phyloP scores from a whole-genome alignment of 2,329 filamentous ascomycete species.

The Fusarium marasasianum region DNA sequence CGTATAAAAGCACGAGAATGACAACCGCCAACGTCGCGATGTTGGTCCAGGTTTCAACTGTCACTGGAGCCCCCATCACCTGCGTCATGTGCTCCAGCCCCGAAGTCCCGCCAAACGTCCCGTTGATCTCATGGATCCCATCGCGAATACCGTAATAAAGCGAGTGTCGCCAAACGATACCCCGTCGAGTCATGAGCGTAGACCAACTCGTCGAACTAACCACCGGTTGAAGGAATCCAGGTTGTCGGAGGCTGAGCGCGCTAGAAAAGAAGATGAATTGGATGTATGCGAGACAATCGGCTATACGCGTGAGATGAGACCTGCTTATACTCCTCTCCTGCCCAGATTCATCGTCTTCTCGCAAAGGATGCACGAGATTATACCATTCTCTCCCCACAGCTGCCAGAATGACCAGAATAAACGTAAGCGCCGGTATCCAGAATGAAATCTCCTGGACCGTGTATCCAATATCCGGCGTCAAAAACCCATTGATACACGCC shows the following conservation, averaged over 20 bases:
- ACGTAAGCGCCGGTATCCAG: conserved; percentile 22
- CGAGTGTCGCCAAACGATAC: conserved; percentile 36
- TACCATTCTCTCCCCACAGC: conserved; percentile 28
- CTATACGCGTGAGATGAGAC: conserved; percentile 37
- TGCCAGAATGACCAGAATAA: conserved; percentile 26
- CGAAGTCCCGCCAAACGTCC: conserved; percentile 62
- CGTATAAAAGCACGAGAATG: conserved; percentile 66
- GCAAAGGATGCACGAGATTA: conserved; percentile 2
- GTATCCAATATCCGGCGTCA: conserved; percentile 32
- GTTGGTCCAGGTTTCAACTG: conserved; percentile 72
- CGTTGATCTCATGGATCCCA: conserved; percentile 73
- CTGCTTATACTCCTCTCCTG: neutral
- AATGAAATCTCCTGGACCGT: neutral
- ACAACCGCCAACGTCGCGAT: conserved; percentile 72
- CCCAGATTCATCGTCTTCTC: conserved; percentile 17
- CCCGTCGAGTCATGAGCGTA: conserved; percentile 65
- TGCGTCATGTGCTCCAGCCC: conserved; percentile 75
- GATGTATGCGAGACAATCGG: conserved; percentile 76
- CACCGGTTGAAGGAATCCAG: conserved; percentile 77
- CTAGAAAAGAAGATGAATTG: conserved; percentile 79
- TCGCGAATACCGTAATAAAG: conserved; percentile 51
- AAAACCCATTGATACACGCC: conserved; percentile 20
- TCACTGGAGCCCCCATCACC: conserved; percentile 70
- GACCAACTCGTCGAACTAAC: conserved; percentile 75
- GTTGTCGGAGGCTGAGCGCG: conserved; percentile 75